Conservation (phyloP, 345 rosid genomes). For the Lepidium aucheri region DNA sequence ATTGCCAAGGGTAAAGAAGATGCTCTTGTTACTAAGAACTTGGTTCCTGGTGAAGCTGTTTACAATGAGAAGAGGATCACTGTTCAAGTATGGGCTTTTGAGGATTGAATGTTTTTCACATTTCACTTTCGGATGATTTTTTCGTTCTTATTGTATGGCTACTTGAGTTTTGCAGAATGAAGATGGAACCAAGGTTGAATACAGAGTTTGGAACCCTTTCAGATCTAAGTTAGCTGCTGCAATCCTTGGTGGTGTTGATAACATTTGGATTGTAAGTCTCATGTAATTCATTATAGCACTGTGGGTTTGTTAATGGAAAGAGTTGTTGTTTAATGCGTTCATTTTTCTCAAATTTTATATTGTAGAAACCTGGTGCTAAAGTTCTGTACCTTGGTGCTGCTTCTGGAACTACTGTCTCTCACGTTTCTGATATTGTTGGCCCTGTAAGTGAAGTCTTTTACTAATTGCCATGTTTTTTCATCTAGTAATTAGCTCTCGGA, state of each 20-base stretch:
- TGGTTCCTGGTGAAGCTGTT: conserved; percentile 85
- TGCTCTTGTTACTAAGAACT: conserved; percentile 83
- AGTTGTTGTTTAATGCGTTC: neutral
- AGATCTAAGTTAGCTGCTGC: conserved; percentile 98
- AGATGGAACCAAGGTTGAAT: conserved; percentile 88
- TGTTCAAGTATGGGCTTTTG: conserved; percentile 46
- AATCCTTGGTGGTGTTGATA: conserved; percentile 93
- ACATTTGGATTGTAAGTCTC: conserved; percentile 77
- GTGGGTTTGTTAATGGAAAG: accelerated
- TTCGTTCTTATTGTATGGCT: neutral
- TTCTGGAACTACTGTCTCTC: conserved; percentile 93
- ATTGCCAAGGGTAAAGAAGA: conserved; percentile 88
- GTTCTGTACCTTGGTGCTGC: conserved; percentile 98
- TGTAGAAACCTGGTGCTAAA: conserved; percentile 83
- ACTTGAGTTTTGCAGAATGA: conserved; percentile 43
- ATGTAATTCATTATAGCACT: neutral
- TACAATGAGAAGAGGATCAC: conserved; percentile 78
- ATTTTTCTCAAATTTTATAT: no score
- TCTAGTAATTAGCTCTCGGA: neutral
- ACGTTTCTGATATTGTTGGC: conserved; percentile 92
- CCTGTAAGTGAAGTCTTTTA: conserved; percentile 44
- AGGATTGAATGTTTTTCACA: neutral
- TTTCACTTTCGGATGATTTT: neutral
- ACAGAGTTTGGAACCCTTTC: conserved; percentile 97
- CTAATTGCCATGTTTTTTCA: no score